These are phyloP conservation scores for Picea glauca DNA, from an alignment of 75 land plant species.

Conservation along the genomic window DNA sequence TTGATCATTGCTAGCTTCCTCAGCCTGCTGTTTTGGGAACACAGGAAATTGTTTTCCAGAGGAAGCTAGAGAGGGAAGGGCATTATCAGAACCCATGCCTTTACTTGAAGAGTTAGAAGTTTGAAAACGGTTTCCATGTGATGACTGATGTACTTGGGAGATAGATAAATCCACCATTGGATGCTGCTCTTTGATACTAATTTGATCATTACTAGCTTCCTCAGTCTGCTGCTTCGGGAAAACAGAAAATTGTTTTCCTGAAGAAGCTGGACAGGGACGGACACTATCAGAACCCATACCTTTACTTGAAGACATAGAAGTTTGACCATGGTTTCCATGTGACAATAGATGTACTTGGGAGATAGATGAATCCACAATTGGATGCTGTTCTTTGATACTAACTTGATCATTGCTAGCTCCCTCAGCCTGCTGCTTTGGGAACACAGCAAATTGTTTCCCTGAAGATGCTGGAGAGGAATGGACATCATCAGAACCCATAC, in stretches of 20 bases:
- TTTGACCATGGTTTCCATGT: background rate
- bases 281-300: constrained; percentile 1
- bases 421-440: background rate
- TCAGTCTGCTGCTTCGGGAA: background rate
- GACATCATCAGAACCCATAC: constrained; percentile 4
- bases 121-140: too few relatives aligned
- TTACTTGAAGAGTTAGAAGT: too few relatives aligned
- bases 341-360: background rate
- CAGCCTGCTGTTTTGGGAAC: too few relatives aligned
- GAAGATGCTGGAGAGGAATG: background rate
- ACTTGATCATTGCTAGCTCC: background rate
- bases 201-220: background rate
- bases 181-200: too few relatives aligned
- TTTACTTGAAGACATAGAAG: background rate
- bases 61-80: too few relatives aligned
- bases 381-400: constrained; percentile 9
- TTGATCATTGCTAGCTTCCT: too few relatives aligned
- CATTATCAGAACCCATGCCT: too few relatives aligned
- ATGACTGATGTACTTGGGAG: too few relatives aligned
- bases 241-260: background rate
- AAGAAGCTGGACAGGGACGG: background rate
- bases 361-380: background rate
- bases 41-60: too few relatives aligned
- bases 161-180: too few relatives aligned
- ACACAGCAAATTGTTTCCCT: background rate